phyloP scores from a whole-genome alignment of 495 filamentous ascomycete species.

The Ramalina peruviana region DNA sequence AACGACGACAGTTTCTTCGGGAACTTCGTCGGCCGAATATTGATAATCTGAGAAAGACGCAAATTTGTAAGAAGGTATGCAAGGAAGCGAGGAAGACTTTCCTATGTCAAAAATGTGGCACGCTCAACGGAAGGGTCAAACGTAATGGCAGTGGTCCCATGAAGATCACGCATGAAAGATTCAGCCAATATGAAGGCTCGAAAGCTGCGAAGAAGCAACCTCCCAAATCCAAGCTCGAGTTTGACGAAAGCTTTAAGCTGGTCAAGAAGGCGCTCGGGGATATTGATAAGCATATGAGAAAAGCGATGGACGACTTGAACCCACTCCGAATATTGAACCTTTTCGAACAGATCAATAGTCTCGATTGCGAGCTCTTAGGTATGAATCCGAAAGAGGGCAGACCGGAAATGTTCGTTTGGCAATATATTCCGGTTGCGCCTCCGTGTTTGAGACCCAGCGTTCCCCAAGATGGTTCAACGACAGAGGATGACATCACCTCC shows the following conservation, averaged over 20 bases:
- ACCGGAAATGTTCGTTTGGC: conserved; percentile 97
- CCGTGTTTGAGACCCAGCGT: conserved; percentile 90
- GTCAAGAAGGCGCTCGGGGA: conserved; percentile 61
- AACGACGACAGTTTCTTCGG: conserved; percentile 56
- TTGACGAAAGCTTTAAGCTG: conserved; percentile 69
- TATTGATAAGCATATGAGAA: conserved; percentile 77
- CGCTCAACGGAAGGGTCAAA: conserved; percentile 76
- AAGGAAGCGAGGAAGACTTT: conserved; percentile 77
- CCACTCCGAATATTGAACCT: conserved; percentile 77
- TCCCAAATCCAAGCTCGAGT: conserved; percentile 63
- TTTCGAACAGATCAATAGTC: conserved; percentile 71
- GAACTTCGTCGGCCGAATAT: conserved; percentile 68
- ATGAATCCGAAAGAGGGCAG: conserved; percentile 75
- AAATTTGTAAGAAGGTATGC: conserved; percentile 74
- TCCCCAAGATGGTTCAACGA: conserved; percentile 76
- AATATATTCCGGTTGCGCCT: conserved; percentile 85
- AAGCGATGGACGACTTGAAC: conserved; percentile 88
- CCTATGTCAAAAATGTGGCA: conserved; percentile 58
- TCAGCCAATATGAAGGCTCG: conserved; percentile 70
- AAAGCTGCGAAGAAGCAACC: conserved; percentile 69
- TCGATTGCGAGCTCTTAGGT: conserved; percentile 82
- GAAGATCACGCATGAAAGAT: conserved; percentile 91
- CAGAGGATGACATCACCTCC: conserved; percentile 90
- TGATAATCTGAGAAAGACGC: conserved; percentile 67
- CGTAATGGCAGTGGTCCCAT: conserved; percentile 64